Evolutionary conservation across 2,329 filamentous ascomycete species (phyloP).

Genomic region (Cytospora chrysosperma): DNA sequence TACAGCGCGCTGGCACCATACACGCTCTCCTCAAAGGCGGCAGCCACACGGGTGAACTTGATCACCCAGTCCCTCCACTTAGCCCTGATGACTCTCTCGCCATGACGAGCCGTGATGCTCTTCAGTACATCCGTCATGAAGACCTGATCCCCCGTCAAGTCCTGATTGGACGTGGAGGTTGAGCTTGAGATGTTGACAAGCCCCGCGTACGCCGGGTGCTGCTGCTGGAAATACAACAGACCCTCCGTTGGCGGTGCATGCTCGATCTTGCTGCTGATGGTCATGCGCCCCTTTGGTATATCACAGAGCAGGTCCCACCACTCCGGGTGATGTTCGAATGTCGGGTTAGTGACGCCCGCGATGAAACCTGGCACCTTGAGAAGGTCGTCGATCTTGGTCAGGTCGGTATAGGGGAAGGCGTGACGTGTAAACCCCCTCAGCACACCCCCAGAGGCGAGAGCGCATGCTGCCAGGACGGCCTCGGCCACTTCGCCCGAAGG

Average conservation of each 20-base stretch:
- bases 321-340: slow-evolving; percentile 89
- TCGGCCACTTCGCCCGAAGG: slow-evolving; percentile 95
- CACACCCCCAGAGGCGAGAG: slow-evolving; percentile 88
- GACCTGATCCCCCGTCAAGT: slow-evolving; percentile 79
- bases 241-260: slow-evolving; percentile 79
- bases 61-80: slow-evolving; percentile 96
- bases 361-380: slow-evolving; percentile 97
- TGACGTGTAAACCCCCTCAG: slow-evolving; percentile 91
- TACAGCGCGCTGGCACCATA: slow-evolving; percentile 90
- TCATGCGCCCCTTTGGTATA: slow-evolving; percentile 85
- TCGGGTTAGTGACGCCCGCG: slow-evolving; percentile 94
- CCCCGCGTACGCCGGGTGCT: slow-evolving; percentile 59
- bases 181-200: slow-evolving; percentile 45
- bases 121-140: slow-evolving; percentile 87
- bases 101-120: slow-evolving; percentile 81
- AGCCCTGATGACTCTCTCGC: slow-evolving; percentile 83
- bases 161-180: slow-evolving; percentile 42
- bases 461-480: slow-evolving; percentile 95
- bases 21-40: slow-evolving; percentile 92
- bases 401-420: slow-evolving; percentile 95
- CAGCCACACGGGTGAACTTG: slow-evolving; percentile 88
- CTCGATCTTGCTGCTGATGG: slow-evolving; percentile 89
- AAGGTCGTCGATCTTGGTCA: slow-evolving; percentile 96
- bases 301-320: slow-evolving; percentile 99
- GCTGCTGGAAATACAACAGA: slow-evolving; percentile 81